These are phyloP conservation scores for Peronosclerospora sorghi DNA, from an alignment of 352 stramenopile genomes.

Conservation along the genomic window DNA sequence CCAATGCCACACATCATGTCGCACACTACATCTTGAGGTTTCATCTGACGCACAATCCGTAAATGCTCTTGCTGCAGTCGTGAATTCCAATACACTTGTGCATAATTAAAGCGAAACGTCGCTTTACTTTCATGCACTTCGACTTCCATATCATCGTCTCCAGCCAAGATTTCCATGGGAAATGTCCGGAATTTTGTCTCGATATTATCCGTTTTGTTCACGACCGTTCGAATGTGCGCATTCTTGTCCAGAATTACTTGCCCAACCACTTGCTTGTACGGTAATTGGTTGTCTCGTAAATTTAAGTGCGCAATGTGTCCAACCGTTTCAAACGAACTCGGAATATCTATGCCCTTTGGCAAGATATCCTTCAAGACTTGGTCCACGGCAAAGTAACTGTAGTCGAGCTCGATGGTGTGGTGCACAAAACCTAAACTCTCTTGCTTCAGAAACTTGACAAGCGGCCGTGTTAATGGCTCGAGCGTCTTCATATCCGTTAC, in stretches of 20 bases:
- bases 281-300: conserved; percentile 87
- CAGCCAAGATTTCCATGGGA: conserved; percentile 92
- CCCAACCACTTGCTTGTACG: conserved; percentile 95
- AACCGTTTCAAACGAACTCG: conserved; percentile 92
- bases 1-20: conserved; percentile 96
- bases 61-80: conserved; percentile 90
- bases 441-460: conserved; percentile 39
- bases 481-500: conserved; percentile 47
- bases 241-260: conserved; percentile 98
- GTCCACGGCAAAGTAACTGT: conserved; percentile 68
- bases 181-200: conserved; percentile 93
- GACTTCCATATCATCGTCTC: conserved; percentile 77
- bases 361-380: conserved; percentile 80
- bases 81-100: conserved; percentile 96
- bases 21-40: conserved; percentile 64
- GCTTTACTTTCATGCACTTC: conserved; percentile 90
- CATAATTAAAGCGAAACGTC: conserved; percentile 91
- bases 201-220: conserved; percentile 97
- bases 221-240: conserved; percentile 88
- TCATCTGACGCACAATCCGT: conserved; percentile 80
- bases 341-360: conserved; percentile 73
- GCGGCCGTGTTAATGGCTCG: conserved; percentile 33
- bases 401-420: conserved; percentile 65
- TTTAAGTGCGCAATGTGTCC: conserved; percentile 97
- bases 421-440: conserved; percentile 53